Base-by-base conservation (phyloP, 108 stramenopile genomes). In the Epithemia pelagica region DNA sequence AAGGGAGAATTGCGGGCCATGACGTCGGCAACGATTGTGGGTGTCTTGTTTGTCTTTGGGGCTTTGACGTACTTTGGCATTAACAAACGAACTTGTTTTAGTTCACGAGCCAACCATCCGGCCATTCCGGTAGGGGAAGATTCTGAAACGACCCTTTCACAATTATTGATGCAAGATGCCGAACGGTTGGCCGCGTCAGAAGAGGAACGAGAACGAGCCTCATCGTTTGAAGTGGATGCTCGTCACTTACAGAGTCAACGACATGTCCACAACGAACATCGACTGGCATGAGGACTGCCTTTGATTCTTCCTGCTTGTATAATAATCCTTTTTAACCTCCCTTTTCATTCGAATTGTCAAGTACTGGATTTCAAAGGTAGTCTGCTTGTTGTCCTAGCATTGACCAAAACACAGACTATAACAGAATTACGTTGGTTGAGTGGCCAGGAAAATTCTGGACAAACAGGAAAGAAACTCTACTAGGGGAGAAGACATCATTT, bases 21-120 rank as follows among this genome's bases (percentile, higher is more conserved):
- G 91, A 92, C 91, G 0, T 89, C 88, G 10, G 74, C 88, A 15
- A 78, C 85, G 30, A 92, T 92, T 63, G 82, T 92, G 55, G 86
- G 89, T 52, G 84, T 88, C 0, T 73, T 87, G 23, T 92, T 92
- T 67, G 76, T 89, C 27, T 81, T 92, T 52, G 91, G 91, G 0
- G 91, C 85, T 0, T 67, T 85, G 54, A 82, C 91, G 15, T 90
- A 88, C 76, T 88, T 76, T 51, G 37, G 37, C 15, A 15, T 46
- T 15, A 15, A 46, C 37, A 5, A 15, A 5, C 5, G 15, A 46
- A 46, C 10, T 46, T 10, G 37, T 46, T 10, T 5, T 46, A 46
- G 37, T 46, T 5, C 10, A 46, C 37, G 37, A 10, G 37, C 37
- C 37, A 46, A 46, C 15, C 5, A 5, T 10, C 37, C 37, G 37